phyloP scores from a whole-genome alignment of 352 stramenopile species.

The Phytophthora pinifolia region DNA sequence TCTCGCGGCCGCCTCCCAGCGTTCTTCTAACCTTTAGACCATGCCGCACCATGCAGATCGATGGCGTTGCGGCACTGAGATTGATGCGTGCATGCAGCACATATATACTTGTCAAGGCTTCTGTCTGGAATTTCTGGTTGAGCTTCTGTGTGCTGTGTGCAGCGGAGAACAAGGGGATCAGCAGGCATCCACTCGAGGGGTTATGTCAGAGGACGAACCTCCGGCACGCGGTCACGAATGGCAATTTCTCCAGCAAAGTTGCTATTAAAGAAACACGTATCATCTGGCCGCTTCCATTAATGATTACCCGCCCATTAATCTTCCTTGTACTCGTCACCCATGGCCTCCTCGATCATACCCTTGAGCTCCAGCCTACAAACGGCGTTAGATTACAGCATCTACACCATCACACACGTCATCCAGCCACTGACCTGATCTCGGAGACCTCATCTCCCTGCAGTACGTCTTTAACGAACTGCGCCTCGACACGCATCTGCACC shows the following conservation, averaged over 20 bases:
- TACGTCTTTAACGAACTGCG: conserved; percentile 84
- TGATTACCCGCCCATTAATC: conserved; percentile 48
- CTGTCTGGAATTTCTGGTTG: conserved; percentile 4
- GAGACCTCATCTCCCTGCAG: conserved; percentile 86
- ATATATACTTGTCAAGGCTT: conserved; percentile 2
- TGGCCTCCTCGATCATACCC: conserved; percentile 89
- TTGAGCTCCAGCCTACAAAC: conserved; percentile 72
- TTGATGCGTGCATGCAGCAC: background rate
- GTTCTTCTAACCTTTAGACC: conserved; percentile 47
- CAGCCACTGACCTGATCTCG: conserved; percentile 65
- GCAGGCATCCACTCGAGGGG: too few species aligned
- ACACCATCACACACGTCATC: background rate
- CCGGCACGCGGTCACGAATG: too few species aligned
- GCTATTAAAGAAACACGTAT: too few species aligned
- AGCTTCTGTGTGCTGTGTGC: background rate
- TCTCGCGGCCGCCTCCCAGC: conserved; percentile 48
- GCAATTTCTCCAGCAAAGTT: too few species aligned
- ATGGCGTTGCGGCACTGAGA: too few species aligned
- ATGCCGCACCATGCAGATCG: background rate
- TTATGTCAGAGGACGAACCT: too few species aligned
- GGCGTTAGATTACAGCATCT: background rate
- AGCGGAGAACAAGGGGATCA: too few species aligned
- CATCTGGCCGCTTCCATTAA: too few species aligned
- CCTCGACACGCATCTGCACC: conserved; percentile 89
- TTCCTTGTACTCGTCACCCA: conserved; percentile 90